These are phyloP conservation scores for Claviceps digitariae DNA, from an alignment of 2,329 filamentous ascomycete species.

Conservation along the genomic window DNA sequence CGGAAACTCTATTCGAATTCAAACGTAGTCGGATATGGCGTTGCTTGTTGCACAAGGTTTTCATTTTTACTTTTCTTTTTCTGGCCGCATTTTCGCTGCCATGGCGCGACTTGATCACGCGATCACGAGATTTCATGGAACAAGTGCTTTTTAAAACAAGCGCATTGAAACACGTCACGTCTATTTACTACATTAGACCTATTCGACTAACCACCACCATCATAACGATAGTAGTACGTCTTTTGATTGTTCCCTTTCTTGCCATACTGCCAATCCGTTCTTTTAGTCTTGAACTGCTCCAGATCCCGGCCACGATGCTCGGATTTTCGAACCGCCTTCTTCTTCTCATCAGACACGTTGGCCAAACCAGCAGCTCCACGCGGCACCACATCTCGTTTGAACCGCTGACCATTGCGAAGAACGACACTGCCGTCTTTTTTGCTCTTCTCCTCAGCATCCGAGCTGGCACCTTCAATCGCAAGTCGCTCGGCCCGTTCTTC, in stretches of 20 bases:
- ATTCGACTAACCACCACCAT: slow-evolving; percentile 26
- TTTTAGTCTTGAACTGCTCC: slow-evolving; percentile 46
- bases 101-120: too few relatives aligned
- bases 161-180: slow-evolving; percentile 3
- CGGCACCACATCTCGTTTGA: slow-evolving; percentile 43
- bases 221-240: slow-evolving; percentile 40
- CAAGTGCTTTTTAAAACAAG: too few relatives aligned
- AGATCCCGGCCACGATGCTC: slow-evolving; percentile 58
- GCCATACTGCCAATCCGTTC: slow-evolving; percentile 57
- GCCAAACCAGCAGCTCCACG: slow-evolving; percentile 67
- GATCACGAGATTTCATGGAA: too few relatives aligned
- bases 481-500: slow-evolving; percentile 61
- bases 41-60: too few relatives aligned
- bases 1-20: too few relatives aligned
- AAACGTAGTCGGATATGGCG: too few relatives aligned
- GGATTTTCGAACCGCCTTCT: slow-evolving; percentile 48
- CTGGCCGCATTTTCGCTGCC: too few relatives aligned
- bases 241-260: slow-evolving; percentile 63
- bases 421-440: slow-evolving; percentile 13
- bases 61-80: too few relatives aligned
- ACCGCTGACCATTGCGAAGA: slow-evolving; percentile 14
- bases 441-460: slow-evolving; percentile 21
- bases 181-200: background rate
- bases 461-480: slow-evolving; percentile 36
- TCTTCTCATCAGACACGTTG: slow-evolving; percentile 64